Evolutionary conservation across 441 rosid genomes (phyloP).

Genomic region (Euphorbia schlechtendalii): DNA sequence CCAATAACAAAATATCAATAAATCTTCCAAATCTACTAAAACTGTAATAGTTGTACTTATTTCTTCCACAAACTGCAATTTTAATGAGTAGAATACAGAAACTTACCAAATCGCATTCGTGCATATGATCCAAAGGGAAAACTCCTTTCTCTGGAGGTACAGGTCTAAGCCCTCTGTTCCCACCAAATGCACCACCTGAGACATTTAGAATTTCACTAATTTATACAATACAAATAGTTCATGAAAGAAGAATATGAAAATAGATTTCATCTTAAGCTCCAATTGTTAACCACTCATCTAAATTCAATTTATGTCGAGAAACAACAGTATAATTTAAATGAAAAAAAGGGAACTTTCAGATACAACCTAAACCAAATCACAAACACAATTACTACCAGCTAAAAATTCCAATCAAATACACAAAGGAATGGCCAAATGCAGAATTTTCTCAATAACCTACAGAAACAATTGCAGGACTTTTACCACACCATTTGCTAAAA

Average conservation of each 20-base stretch:
- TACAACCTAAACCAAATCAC: no score
- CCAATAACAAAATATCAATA: not conserved
- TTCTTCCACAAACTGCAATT: not conserved
- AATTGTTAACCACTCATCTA: no score
- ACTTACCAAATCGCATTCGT: conserved; percentile 68
- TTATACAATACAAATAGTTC: not conserved
- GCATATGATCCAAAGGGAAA: conserved; percentile 88
- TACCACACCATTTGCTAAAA: not conserved
- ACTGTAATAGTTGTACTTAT: not conserved
- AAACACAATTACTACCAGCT: no score
- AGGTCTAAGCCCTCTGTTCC: conserved; percentile 79
- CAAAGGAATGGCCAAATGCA: no score
- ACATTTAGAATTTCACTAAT: not conserved
- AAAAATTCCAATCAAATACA: no score
- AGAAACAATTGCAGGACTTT: not conserved
- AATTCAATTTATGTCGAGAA: no score
- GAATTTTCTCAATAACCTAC: not conserved
- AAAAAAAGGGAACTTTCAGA: no score
- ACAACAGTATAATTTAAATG: no score
- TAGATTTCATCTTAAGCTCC: no score
- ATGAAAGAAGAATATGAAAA: no score
- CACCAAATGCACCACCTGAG: conserved; percentile 92
- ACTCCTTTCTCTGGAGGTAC: conserved; percentile 92
- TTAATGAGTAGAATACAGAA: not conserved
- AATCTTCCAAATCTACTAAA: not conserved